These are phyloP conservation scores for Camellia oleifera DNA, from an alignment of 179 eudicot species.

Conservation along the genomic window DNA sequence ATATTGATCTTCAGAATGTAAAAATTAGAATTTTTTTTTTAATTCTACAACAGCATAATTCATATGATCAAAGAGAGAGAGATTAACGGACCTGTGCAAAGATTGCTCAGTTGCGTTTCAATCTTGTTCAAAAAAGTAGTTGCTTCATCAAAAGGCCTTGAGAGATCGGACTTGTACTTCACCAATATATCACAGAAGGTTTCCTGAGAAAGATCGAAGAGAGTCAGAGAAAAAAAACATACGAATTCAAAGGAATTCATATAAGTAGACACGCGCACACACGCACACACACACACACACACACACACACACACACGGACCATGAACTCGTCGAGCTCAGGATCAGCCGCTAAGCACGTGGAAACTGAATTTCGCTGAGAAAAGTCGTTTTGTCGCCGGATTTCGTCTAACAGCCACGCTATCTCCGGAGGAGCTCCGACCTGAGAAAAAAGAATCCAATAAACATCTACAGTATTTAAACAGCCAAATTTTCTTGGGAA, in stretches of 20 bases:
- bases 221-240: no score
- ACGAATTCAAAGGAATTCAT: neutral
- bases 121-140: conserved; percentile 68
- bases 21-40: no score
- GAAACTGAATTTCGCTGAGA: conserved; percentile 17
- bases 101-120: conserved; percentile 70
- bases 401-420: conserved; percentile 39
- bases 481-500: no score
- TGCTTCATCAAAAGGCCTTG: conserved; percentile 89
- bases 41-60: neutral
- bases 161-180: conserved; percentile 81
- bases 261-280: neutral
- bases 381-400: conserved; percentile 35
- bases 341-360: conserved; percentile 43
- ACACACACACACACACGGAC: conserved; percentile 22
- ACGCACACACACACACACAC: neutral
- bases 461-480: neutral
- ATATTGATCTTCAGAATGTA: neutral
- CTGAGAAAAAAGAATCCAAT: conserved; percentile 17
- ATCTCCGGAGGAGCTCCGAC: conserved; percentile 60
- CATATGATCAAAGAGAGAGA: neutral
- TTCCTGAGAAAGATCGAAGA: conserved; percentile 39
- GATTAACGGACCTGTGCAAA: conserved; percentile 55
- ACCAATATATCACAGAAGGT: conserved; percentile 70
- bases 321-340: conserved; percentile 60